Evolutionary conservation across 306 rosid species (phyloP), one percentile per base, ranked within the genome.

Genomic region (Ormosia semicastrata): DNA sequence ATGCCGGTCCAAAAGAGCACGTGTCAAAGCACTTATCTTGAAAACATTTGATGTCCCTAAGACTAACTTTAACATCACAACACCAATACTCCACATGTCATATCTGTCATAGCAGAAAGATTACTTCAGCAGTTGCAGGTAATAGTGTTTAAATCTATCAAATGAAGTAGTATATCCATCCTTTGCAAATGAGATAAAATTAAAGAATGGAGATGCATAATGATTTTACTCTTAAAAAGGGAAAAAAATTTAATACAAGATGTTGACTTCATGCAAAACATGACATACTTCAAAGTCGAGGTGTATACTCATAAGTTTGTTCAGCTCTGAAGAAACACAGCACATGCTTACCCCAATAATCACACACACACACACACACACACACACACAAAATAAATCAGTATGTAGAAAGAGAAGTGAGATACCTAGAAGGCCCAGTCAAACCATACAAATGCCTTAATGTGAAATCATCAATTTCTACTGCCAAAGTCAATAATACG

Each of bases 401-500:
- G 84, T n/a, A n/a, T n/a, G n/a, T n/a, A n/a, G n/a, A n/a, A n/a
- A n/a, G n/a, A n/a, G n/a, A n/a, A n/a, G n/a, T 29, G 29, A 77
- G 73, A 81, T 87, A 95, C 99, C 98, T 91, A 39, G 98, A 89
- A 82, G 98, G 98, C 85, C 99, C 98, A 39, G 75, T 64, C 34
- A 97, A 88, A 57, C 93, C 98, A 88, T 93, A 95, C 50, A 95
- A 89, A 82, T 95, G 90, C 88, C 90, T 93, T 83, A 93, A 37
- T 66, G 98, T 91, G 85, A 90, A 95, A 74, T 87, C 96, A 47
- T 95, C 99, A 81, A 93, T n/a, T 68, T 77, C 94, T 94, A 88
- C 99, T 93, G 84, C 99, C 99, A 30, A 95, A 93, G 90, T 95
- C 99, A 39, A 95, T 95, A 73, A 89, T 81, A 18, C 88, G 89